Conservation (phyloP, 2,329 filamentous ascomycete genomes). For the Diaporthe vexans region DNA sequence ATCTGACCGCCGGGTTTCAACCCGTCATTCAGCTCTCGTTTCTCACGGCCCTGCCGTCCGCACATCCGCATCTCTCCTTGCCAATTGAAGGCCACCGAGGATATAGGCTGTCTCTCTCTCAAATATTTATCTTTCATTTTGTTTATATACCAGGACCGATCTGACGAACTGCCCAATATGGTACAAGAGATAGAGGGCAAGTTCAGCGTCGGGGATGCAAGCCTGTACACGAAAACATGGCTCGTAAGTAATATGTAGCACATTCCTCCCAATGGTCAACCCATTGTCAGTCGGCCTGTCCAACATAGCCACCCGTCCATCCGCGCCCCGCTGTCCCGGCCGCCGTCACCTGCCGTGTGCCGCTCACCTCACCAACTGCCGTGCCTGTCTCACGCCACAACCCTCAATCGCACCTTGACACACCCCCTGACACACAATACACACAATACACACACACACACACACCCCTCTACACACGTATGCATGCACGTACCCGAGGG, state of each 20-base stretch:
- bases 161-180: slow-evolving; percentile 47
- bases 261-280: neutral
- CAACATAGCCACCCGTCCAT: neutral
- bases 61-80: neutral
- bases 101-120: neutral
- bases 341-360: neutral
- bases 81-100: neutral
- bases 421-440: neutral
- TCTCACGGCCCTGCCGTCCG: neutral
- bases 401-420: neutral
- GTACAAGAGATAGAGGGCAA: slow-evolving; percentile 63
- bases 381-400: neutral
- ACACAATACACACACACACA: neutral
- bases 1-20: neutral
- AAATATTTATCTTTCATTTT: neutral
- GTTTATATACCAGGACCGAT: neutral
- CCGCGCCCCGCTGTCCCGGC: neutral
- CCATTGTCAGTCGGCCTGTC: neutral
- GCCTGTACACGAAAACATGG: slow-evolving; percentile 71
- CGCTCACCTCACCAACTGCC: neutral
- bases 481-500: neutral
- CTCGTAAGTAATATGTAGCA: slow-evolving; percentile 61
- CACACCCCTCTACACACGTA: neutral
- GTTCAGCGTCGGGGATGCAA: slow-evolving; percentile 60
- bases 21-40: neutral